phyloP scores from a whole-genome alignment of 805 yeast species.

The Novakomyces olei region DNA sequence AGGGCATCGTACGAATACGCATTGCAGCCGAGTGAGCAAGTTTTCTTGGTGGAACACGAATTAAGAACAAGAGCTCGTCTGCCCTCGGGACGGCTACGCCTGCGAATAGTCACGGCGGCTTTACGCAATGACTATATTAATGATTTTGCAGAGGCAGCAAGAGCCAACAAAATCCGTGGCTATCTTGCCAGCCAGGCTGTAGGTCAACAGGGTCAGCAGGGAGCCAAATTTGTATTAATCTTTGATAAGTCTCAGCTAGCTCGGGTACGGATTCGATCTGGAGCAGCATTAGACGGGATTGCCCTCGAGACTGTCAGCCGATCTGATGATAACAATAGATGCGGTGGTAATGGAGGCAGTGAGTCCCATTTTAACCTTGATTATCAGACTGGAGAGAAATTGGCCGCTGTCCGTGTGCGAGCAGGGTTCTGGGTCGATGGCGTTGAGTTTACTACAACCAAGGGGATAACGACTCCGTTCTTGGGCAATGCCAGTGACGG shows the following conservation, averaged over 20 bases:
- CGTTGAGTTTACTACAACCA: slow-evolving; percentile 39
- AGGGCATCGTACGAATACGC: slow-evolving; percentile 37
- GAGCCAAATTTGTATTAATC: neutral
- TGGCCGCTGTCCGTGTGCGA: slow-evolving; percentile 40
- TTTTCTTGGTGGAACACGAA: slow-evolving; percentile 28
- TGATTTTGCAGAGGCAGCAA: too few species aligned
- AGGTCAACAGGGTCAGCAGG: too few species aligned
- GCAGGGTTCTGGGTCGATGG: slow-evolving; percentile 85
- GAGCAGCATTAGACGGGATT: slow-evolving; percentile 65
- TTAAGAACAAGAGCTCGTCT: slow-evolving; percentile 18
- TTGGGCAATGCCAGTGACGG: slow-evolving; percentile 2
- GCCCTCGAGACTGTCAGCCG: too few species aligned
- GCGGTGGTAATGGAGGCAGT: slow-evolving; percentile 16
- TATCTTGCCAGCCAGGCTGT: too few species aligned
- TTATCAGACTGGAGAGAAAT: slow-evolving; percentile 38
- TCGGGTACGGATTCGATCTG: slow-evolving; percentile 19
- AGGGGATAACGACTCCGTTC: slow-evolving; percentile 8
- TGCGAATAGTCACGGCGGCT: too few species aligned
- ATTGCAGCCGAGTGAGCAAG: slow-evolving; percentile 36
- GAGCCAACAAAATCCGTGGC: too few species aligned
- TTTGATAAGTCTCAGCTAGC: neutral
- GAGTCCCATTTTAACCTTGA: slow-evolving; percentile 26
- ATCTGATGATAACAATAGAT: slow-evolving; percentile 14
- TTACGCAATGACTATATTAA: too few species aligned
- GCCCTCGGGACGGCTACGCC: too few species aligned